Percentiles rank a stretch among this genome's conserved stretches.
phyloP scores from a whole-genome alignment of 306 rosid species.

The Quercus rubra region DNA sequence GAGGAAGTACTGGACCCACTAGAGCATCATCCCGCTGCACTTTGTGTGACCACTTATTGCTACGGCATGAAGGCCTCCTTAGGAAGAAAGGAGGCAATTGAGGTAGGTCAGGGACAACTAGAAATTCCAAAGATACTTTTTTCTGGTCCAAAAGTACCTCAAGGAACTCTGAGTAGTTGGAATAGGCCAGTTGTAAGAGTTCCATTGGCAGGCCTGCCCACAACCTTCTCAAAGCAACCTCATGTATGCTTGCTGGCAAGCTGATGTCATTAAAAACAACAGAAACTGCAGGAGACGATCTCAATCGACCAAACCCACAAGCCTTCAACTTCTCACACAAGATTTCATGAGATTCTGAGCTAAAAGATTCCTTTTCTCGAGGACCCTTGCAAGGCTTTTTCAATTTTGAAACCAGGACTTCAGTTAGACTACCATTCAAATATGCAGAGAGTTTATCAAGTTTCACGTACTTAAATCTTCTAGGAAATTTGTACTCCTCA shows the following conservation, averaged over 20 bases:
- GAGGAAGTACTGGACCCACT: conserved; percentile 73
- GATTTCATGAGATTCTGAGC: conserved; percentile 39
- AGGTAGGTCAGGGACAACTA: conserved; percentile 45
- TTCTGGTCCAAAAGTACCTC: conserved; percentile 29
- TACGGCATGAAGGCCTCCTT: conserved; percentile 45
- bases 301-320: conserved; percentile 44
- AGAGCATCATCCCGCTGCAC: conserved; percentile 32
- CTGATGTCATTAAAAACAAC: conserved; percentile 51
- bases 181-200: conserved; percentile 50
- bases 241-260: conserved; percentile 49
- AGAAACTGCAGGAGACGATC: conserved; percentile 44
- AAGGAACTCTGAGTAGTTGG: conserved; percentile 39
- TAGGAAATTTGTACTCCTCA: conserved; percentile 41
- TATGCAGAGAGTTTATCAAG: conserved; percentile 46
- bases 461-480: conserved; percentile 37
- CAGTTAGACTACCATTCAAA: conserved; percentile 42
- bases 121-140: conserved; percentile 40
- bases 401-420: conserved; percentile 27
- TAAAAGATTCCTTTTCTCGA: conserved; percentile 16
- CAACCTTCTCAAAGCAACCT: conserved; percentile 47
- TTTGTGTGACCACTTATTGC: conserved; percentile 41
- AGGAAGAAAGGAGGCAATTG: conserved; percentile 70
- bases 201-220: conserved; percentile 67
- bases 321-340: conserved; percentile 58
- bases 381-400: conserved; percentile 5